These are phyloP conservation scores for Cutaneotrichosporon sp. DNA, from an alignment of 1,284 basidiomycete species.

Conservation along the genomic window DNA sequence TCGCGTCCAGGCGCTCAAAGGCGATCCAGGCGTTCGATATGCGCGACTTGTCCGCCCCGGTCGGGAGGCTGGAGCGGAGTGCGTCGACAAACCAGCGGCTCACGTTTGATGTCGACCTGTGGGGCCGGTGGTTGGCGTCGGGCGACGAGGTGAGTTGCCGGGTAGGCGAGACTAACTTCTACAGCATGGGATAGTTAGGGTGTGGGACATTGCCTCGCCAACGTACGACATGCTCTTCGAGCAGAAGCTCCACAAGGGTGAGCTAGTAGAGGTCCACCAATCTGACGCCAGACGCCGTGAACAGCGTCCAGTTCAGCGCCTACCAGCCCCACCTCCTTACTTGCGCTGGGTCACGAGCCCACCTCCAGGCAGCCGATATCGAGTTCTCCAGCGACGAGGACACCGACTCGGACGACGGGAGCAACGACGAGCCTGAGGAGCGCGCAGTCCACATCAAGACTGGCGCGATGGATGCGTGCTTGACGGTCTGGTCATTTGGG, in stretches of 20 bases:
- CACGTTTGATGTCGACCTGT: slow-evolving; percentile 72
- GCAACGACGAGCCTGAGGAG: not conserved
- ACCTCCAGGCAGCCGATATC: slow-evolving; percentile 14
- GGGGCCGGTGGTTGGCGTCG: slow-evolving; percentile 66
- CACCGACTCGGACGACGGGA: not conserved
- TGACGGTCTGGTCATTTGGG: slow-evolving; percentile 16
- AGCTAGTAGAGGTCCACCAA: not conserved
- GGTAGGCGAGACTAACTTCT: slow-evolving; percentile 2
- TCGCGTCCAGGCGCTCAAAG: slow-evolving; percentile 69
- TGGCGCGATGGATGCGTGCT: slow-evolving; percentile 8
- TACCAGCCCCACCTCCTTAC: slow-evolving; percentile 42
- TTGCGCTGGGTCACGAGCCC: slow-evolving; percentile 35
- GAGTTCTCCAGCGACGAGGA: slow-evolving; percentile 11
- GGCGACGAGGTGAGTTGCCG: slow-evolving; percentile 67
- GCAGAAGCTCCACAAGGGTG: slow-evolving; percentile 24
- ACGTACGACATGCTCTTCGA: slow-evolving; percentile 21
- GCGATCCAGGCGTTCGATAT: slow-evolving; percentile 76
- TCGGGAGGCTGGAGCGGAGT: slow-evolving; percentile 30
- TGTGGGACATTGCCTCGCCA: slow-evolving; percentile 41
- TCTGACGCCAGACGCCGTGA: slow-evolving; percentile 40
- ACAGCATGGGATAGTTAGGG: slow-evolving; percentile 38
- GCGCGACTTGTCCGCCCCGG: slow-evolving; percentile 58
- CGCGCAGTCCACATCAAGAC: slow-evolving; percentile 4
- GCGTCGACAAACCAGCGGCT: slow-evolving; percentile 71
- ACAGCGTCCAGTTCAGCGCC: slow-evolving; percentile 48